These are phyloP conservation scores for Kitagawia praeruptora DNA, from an alignment of 129 eudicot species.

Conservation along the genomic window DNA sequence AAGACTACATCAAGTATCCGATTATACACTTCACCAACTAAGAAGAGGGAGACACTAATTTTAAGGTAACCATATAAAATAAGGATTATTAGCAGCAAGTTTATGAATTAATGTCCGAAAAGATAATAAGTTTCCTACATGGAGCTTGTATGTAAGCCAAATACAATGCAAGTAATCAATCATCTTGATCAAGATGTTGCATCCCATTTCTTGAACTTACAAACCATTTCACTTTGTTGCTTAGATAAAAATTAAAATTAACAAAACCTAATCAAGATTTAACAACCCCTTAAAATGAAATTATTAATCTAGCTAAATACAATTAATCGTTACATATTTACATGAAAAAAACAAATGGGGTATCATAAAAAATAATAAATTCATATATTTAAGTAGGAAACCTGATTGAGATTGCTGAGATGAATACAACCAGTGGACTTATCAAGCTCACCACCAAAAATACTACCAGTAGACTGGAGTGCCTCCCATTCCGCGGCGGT, in stretches of 20 bases:
- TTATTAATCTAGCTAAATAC: neutral
- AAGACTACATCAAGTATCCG: neutral
- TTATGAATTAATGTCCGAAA: neutral
- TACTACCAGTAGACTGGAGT: conserved; percentile 33
- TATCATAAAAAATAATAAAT: neutral
- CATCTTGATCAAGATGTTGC: neutral
- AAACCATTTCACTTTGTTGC: neutral
- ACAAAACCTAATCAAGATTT: neutral
- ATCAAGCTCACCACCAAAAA: conserved; percentile 54
- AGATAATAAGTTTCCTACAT: neutral
- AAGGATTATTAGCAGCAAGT: neutral
- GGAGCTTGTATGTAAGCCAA: neutral
- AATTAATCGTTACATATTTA: neutral
- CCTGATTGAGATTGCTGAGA: conserved; percentile 72
- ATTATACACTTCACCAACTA: neutral
- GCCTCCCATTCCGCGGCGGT: conserved; percentile 67
- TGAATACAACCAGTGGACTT: conserved; percentile 53
- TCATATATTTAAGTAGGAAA: neutral
- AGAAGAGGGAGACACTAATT: neutral
- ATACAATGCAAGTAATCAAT: neutral
- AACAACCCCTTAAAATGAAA: neutral
- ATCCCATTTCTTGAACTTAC: neutral
- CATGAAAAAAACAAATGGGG: neutral
- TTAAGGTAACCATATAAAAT: neutral
- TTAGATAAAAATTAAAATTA: neutral